A percentile compares a stretch with the other conserved stretches of the same genome.
phyloP scores from a whole-genome alignment of 768 basidiomycete species.

The Paxillus ammoniavirescens region DNA sequence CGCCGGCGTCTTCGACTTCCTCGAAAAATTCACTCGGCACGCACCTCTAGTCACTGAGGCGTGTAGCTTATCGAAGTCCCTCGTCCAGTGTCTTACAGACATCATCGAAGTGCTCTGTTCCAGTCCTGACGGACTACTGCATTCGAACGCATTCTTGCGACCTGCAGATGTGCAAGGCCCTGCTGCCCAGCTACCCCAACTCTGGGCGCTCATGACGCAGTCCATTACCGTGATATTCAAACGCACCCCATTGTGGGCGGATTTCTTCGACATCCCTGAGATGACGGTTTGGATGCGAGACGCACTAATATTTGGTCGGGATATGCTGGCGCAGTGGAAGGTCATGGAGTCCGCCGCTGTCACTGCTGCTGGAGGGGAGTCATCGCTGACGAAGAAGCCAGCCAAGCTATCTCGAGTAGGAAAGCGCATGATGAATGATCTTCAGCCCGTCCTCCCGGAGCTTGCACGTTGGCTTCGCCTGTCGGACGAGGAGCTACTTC shows the following conservation, averaged over 20 bases:
- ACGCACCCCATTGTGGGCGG: slow-evolving; percentile 80
- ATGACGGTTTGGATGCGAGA: slow-evolving; percentile 99
- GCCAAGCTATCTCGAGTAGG: slow-evolving; percentile 58
- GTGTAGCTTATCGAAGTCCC: slow-evolving; percentile 81
- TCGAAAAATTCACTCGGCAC: slow-evolving; percentile 62
- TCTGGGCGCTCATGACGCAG: slow-evolving; percentile 83
- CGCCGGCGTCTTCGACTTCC: slow-evolving; percentile 66
- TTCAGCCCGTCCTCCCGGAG: slow-evolving; percentile 78
- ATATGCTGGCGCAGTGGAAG: slow-evolving; percentile 78
- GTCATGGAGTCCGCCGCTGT: slow-evolving; percentile 68
- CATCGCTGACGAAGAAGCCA: slow-evolving; percentile 27
- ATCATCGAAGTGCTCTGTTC: slow-evolving; percentile 86
- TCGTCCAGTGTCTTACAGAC: slow-evolving; percentile 92
- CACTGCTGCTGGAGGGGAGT: slow-evolving; percentile 19
- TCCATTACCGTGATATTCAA: slow-evolving; percentile 84
- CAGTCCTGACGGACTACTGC: slow-evolving; percentile 67
- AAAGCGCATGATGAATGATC: slow-evolving; percentile 70
- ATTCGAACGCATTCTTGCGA: slow-evolving; percentile 50
- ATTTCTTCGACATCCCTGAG: slow-evolving; percentile 71
- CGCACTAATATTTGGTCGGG: slow-evolving; percentile 88
- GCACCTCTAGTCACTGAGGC: slow-evolving; percentile 77
- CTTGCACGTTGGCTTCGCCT: slow-evolving; percentile 86
- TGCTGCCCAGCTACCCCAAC: slow-evolving; percentile 53
- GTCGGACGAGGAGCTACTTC: slow-evolving; percentile 87
- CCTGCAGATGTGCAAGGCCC: slow-evolving; percentile 43